phyloP scores from a whole-genome alignment of 2,329 filamentous ascomycete species.

The Teratosphaeriaceae sp. region DNA sequence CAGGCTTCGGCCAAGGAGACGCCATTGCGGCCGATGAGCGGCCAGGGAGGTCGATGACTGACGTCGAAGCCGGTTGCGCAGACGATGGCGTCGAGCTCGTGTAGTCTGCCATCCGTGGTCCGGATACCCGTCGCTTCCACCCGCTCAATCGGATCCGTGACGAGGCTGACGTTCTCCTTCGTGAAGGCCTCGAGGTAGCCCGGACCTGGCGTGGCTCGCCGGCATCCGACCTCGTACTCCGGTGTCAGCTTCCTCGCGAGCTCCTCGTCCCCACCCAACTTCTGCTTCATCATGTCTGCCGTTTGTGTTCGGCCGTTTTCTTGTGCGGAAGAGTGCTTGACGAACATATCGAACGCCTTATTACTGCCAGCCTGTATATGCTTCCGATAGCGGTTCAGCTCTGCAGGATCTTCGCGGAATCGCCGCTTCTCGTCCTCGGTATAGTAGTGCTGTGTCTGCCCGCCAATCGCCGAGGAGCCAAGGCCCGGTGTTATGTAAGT shows the following conservation, averaged over 20 bases:
- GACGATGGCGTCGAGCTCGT: conserved; percentile 43
- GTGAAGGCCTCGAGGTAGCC: conserved; percentile 36
- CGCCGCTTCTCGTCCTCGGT: conserved; percentile 22
- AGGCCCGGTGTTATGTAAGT: conserved; percentile 32
- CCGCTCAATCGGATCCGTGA: conserved; percentile 19
- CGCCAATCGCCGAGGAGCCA: conserved; percentile 21
- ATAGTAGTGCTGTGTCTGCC: conserved; percentile 22
- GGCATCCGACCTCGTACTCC: conserved; percentile 40
- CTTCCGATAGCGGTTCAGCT: conserved; percentile 38
- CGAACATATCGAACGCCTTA: conserved; percentile 37
- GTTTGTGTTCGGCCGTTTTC: conserved; percentile 15
- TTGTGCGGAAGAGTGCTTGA: conserved; percentile 44
- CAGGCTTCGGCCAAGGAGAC: conserved; percentile 22
- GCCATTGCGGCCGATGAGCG: conserved; percentile 32
- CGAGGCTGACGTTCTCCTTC: conserved; percentile 22
- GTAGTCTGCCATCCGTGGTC: conserved; percentile 28
- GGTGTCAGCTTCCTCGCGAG: conserved; percentile 45
- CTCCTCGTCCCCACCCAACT: conserved; percentile 49
- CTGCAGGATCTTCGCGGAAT: conserved; percentile 32
- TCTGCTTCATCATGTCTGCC: conserved; percentile 42
- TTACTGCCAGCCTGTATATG: conserved; percentile 36
- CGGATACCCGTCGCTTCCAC: conserved; percentile 21
- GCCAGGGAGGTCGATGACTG: conserved; percentile 28
- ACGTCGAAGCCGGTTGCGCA: conserved; percentile 37
- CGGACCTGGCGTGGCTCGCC: conserved; percentile 41